Percentiles rank a stretch among this genome's conserved stretches.
These are phyloP conservation scores for Arthrobotrys megalospora DNA, from an alignment of 2,329 filamentous ascomycete genomes.

Conservation along the genomic window DNA sequence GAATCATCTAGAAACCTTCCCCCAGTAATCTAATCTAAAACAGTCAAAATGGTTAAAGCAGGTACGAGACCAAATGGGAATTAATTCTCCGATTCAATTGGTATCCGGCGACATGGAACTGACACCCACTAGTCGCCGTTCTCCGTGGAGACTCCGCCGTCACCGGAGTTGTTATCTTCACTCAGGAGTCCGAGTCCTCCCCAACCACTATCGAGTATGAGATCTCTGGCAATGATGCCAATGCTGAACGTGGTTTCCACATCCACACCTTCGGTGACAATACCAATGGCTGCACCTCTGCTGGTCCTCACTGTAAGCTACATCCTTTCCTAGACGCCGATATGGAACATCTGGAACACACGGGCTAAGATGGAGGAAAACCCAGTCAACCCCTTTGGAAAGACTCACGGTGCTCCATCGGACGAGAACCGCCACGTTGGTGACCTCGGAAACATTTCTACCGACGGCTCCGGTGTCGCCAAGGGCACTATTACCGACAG, in stretches of 20 bases:
- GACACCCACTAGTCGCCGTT: slow-evolving; percentile 79
- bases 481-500: slow-evolving; percentile 85
- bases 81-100: slow-evolving; percentile 22
- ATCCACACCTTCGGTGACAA: slow-evolving; percentile 99
- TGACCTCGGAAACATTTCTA: slow-evolving; percentile 97
- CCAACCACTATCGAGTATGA: slow-evolving; percentile 92
- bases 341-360: neutral
- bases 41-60: slow-evolving; percentile 97
- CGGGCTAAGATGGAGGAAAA: neutral
- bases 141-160: slow-evolving; percentile 98
- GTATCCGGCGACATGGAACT: slow-evolving; percentile 41
- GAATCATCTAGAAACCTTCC: slow-evolving; percentile 51
- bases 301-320: slow-evolving; percentile 86
- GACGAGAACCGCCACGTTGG: slow-evolving; percentile 93
- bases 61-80: slow-evolving; percentile 72
- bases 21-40: slow-evolving; percentile 64
- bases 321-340: neutral
- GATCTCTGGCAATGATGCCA: slow-evolving; percentile 91
- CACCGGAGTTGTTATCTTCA: slow-evolving; percentile 92
- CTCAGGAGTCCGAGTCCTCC: slow-evolving; percentile 85
- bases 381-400: slow-evolving; percentile 92
- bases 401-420: slow-evolving; percentile 88
- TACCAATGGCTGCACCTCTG: slow-evolving; percentile 99
- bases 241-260: slow-evolving; percentile 98
- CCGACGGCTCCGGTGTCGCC: slow-evolving; percentile 90